phyloP scores from a whole-genome alignment of 495 filamentous ascomycete genomes.

The Pseudotulostoma volvatum region DNA sequence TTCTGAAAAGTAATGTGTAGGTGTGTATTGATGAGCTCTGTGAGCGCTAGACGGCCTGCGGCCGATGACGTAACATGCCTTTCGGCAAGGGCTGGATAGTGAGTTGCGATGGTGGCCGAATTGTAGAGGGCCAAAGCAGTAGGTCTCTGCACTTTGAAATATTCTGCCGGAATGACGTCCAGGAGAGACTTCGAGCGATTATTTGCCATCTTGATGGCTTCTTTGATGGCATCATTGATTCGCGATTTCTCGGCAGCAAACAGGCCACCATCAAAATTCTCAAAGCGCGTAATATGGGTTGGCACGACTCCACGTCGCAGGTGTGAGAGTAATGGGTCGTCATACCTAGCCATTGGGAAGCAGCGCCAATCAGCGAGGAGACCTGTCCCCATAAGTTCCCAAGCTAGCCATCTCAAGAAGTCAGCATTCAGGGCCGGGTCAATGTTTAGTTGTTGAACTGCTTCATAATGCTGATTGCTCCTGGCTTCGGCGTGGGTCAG shows the following conservation, averaged over 20 bases:
- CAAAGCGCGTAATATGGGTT: conserved; percentile 50
- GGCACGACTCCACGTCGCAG: conserved; percentile 61
- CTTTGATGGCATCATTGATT: conserved; percentile 50
- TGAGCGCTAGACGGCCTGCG: conserved; percentile 44
- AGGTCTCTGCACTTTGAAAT: conserved; percentile 50
- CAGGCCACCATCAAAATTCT: conserved; percentile 52
- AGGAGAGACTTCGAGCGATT: conserved; percentile 38
- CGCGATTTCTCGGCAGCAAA: conserved; percentile 53
- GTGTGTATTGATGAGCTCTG: conserved; percentile 66
- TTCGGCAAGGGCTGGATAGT: conserved; percentile 50
- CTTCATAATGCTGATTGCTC: conserved; percentile 63
- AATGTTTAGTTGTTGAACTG: conserved; percentile 37
- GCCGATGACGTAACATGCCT: conserved; percentile 37
- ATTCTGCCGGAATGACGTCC: conserved; percentile 36
- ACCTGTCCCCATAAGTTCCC: conserved; percentile 84
- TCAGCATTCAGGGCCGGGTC: conserved; percentile 46
- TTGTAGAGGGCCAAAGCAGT: conserved; percentile 67
- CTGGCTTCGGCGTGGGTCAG: conserved; percentile 67
- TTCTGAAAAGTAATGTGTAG: conserved; percentile 76
- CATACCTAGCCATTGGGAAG: conserved; percentile 69
- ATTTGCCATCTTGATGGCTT: conserved; percentile 36
- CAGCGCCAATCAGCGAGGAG: conserved; percentile 62
- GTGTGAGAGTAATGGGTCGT: conserved; percentile 53
- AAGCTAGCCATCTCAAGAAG: conserved; percentile 75
- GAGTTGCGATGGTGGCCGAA: conserved; percentile 34